A percentile compares a stretch with the other conserved stretches of the same genome.
These are phyloP conservation scores for Cucurbita pepo DNA, from an alignment of 306 rosid genomes.

Conservation along the genomic window DNA sequence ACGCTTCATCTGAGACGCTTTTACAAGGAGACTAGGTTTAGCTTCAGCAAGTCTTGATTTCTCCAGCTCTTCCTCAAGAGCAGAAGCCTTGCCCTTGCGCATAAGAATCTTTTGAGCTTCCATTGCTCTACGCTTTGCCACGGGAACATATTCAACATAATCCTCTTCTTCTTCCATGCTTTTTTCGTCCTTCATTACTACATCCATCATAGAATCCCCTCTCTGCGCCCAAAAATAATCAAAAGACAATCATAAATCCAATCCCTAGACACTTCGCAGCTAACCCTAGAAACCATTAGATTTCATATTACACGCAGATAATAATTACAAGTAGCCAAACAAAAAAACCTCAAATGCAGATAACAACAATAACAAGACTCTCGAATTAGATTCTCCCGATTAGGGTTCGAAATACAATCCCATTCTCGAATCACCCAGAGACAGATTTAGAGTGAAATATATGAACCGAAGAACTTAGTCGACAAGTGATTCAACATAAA, in stretches of 20 bases:
- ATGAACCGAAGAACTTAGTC: neutral
- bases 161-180: conserved; percentile 62
- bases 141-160: conserved; percentile 70
- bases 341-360: neutral
- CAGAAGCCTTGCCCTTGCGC: conserved; percentile 57
- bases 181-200: conserved; percentile 21
- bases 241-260: neutral
- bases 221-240: neutral
- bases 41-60: conserved; percentile 38
- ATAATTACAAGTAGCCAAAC: neutral
- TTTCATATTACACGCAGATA: neutral
- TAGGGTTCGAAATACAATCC: neutral
- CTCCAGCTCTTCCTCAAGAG: conserved; percentile 57
- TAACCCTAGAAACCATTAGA: neutral
- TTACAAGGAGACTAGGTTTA: conserved; percentile 68
- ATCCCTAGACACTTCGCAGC: neutral
- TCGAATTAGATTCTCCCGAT: neutral
- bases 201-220: neutral
- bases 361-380: neutral
- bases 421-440: neutral
- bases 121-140: conserved; percentile 78
- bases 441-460: neutral
- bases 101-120: conserved; percentile 76
- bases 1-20: conserved; percentile 70
- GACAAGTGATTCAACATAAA: neutral